Conservation (phyloP, 139 green algal genomes). For the Micractinium sp. region DNA sequence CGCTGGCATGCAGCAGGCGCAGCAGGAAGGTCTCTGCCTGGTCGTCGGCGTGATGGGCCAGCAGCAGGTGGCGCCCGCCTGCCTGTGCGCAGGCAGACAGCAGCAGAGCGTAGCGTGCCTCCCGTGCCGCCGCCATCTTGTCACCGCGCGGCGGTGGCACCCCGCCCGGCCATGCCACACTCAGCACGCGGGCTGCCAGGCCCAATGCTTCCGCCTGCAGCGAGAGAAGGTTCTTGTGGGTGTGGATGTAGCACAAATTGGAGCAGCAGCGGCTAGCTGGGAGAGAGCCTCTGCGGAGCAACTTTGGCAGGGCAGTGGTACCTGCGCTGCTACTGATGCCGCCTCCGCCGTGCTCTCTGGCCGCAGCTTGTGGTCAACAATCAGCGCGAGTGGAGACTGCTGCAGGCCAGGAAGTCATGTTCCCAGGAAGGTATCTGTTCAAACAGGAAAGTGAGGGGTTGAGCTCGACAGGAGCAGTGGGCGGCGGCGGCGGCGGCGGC, state of each 20-base stretch:
- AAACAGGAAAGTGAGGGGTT: too few species aligned
- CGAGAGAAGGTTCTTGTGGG: too few species aligned
- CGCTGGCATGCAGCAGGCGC: conserved; percentile 56
- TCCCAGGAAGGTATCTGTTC: too few species aligned
- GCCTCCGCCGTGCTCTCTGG: conserved; percentile 49
- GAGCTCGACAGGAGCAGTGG: not conserved
- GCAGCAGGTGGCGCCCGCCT: conserved; percentile 45
- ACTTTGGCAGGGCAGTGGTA: not conserved
- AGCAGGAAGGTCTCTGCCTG: conserved; percentile 68
- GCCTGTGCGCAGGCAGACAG: conserved; percentile 18
- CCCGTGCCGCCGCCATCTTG: conserved; percentile 45
- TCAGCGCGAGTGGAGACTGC: conserved; percentile 32
- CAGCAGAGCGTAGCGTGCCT: conserved; percentile 49
- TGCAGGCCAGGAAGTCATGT: not conserved
- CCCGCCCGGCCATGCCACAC: conserved; percentile 38
- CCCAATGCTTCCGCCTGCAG: not conserved
- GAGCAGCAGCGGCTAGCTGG: not conserved
- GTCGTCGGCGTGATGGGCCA: conserved; percentile 63
- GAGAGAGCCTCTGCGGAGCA: too few species aligned
- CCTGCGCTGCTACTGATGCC: conserved; percentile 11
- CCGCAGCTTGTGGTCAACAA: conserved; percentile 60
- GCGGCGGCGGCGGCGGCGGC: not conserved
- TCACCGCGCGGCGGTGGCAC: not conserved
- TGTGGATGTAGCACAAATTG: not conserved
- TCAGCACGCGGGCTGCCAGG: conserved; percentile 30